These are phyloP conservation scores for Penicillium sp. DNA, from an alignment of 2,329 filamentous ascomycete genomes.

Conservation along the genomic window DNA sequence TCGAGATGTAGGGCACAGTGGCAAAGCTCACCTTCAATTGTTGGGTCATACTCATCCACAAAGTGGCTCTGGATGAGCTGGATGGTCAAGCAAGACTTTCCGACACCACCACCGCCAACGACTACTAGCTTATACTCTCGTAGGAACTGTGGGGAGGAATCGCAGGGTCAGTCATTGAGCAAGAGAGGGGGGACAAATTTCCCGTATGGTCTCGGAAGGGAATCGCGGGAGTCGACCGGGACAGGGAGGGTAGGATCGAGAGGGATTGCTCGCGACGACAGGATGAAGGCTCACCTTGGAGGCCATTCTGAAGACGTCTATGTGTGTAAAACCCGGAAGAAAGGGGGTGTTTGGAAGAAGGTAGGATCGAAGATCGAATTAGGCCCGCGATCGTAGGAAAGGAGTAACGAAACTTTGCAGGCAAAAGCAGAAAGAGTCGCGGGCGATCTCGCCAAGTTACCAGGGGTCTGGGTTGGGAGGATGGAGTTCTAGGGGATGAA, in stretches of 20 bases:
- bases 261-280: background rate
- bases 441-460: background rate
- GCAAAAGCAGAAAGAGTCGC: background rate
- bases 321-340: slow-evolving; percentile 2
- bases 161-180: slow-evolving; percentile 22
- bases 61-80: slow-evolving; percentile 96
- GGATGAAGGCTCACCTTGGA: slow-evolving; percentile 22
- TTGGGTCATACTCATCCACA: slow-evolving; percentile 98
- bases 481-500: background rate
- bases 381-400: background rate
- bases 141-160: slow-evolving; percentile 61
- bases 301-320: slow-evolving; percentile 18
- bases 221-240: background rate
- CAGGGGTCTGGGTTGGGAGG: background rate
- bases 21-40: slow-evolving; percentile 76
- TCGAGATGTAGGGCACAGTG: background rate
- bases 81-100: slow-evolving; percentile 98
- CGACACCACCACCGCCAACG: slow-evolving; percentile 95
- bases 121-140: slow-evolving; percentile 96
- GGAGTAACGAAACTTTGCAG: background rate
- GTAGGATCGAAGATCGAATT: slow-evolving; percentile 1
- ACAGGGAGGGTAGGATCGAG: background rate
- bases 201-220: slow-evolving; percentile 1
- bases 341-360: slow-evolving; percentile 13
- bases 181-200: background rate